A percentile compares a stretch with the other conserved stretches of the same genome.
phyloP scores from a whole-genome alignment of 305 asterid genomes.

The Ajuga reptans region DNA sequence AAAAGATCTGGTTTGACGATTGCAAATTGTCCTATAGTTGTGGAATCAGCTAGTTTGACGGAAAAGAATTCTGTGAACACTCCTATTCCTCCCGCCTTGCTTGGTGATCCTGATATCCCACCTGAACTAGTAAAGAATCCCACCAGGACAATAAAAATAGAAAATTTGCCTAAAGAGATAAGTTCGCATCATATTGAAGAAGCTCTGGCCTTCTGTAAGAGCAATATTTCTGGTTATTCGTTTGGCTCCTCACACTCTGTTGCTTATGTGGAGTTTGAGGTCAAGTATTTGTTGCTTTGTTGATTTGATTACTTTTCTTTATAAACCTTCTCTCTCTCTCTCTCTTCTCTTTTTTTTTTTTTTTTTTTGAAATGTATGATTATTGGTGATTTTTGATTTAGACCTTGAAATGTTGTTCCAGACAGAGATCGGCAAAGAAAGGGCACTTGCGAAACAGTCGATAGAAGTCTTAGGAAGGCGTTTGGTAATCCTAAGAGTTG shows the following conservation, averaged over 20 bases:
- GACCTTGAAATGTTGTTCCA: constrained; percentile 23
- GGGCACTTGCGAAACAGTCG: constrained; percentile 39
- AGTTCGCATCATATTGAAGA: constrained; percentile 35
- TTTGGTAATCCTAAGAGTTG: constrained; percentile 42
- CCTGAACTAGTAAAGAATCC: constrained; percentile 47
- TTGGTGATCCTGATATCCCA: constrained; percentile 40
- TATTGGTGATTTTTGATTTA: neutral
- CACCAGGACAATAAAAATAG: constrained; percentile 46
- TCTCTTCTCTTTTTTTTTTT: neutral
- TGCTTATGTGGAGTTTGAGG: constrained; percentile 65
- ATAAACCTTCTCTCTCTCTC: neutral
- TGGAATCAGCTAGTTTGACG: constrained; percentile 32
- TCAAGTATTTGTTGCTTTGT: constrained; percentile 18
- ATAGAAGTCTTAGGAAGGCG: constrained; percentile 37
- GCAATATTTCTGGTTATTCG: constrained; percentile 40
- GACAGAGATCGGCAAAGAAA: constrained; percentile 54
- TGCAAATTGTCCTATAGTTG: neutral
- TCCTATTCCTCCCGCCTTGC: constrained; percentile 41
- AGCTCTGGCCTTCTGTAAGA: constrained; percentile 39
- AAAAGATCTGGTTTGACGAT: neutral
- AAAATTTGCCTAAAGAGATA: constrained; percentile 25
- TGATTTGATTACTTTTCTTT: constrained; percentile 1
- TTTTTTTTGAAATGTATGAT: neutral
- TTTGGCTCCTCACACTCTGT: constrained; percentile 36
- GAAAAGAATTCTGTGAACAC: constrained; percentile 18